Evolutionary conservation across 192 early-diverging fungal genomes (phyloP).

Genomic region (Coemansia sp.): DNA sequence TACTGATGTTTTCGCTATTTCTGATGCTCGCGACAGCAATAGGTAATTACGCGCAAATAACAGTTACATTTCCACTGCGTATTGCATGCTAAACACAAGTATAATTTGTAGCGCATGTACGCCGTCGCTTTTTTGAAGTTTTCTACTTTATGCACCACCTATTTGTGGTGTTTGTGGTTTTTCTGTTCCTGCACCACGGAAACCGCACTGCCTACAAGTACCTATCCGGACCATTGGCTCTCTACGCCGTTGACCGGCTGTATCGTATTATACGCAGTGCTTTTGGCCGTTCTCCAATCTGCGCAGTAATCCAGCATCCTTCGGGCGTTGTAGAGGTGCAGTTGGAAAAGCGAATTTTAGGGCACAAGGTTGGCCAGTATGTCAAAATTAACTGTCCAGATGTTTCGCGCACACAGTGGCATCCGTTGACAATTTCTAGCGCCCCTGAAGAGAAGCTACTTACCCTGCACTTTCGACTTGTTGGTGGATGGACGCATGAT

Average conservation of each 20-base stretch:
- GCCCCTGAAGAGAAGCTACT: constrained; percentile 74
- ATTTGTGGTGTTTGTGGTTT: constrained; percentile 63
- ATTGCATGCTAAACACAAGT: not conserved
- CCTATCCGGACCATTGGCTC: constrained; percentile 51
- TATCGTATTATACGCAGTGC: constrained; percentile 58
- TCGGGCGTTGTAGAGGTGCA: constrained; percentile 71
- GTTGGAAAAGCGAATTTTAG: constrained; percentile 56
- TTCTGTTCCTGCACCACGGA: constrained; percentile 68
- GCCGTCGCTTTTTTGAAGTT: constrained; percentile 64
- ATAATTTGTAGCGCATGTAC: constrained; percentile 41
- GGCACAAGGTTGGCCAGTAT: constrained; percentile 71
- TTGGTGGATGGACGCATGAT: constrained; percentile 70
- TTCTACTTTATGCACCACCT: constrained; percentile 83
- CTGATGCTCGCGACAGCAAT: constrained; percentile 61
- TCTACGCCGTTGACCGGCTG: constrained; percentile 65
- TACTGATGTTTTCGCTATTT: constrained; percentile 60
- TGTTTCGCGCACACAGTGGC: constrained; percentile 71
- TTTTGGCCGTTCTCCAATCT: constrained; percentile 58
- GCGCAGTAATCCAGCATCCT: constrained; percentile 73
- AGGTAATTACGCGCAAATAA: constrained; percentile 19
- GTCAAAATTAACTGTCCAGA: constrained; percentile 71
- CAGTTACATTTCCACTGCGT: too few species aligned
- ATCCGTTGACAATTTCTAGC: constrained; percentile 75
- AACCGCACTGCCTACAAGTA: constrained; percentile 62
- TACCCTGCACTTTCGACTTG: constrained; percentile 74